These are phyloP conservation scores for Coemansia sp. DNA, from an alignment of 192 early-diverging fungal species.

Conservation along the genomic window DNA sequence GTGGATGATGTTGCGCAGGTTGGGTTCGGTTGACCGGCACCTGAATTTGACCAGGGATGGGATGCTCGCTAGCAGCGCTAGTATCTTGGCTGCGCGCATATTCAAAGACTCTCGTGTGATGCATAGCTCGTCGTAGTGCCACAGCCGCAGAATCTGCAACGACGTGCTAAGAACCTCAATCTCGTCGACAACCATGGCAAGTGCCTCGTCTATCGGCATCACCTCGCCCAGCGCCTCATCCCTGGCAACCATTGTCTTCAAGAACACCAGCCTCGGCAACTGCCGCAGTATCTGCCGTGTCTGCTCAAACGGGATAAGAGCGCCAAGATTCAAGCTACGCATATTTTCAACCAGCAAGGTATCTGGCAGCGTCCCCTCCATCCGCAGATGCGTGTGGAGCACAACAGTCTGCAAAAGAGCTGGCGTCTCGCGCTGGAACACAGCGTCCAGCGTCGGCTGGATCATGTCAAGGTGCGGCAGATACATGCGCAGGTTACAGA, in stretches of 20 bases:
- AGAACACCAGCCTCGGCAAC: conserved; percentile 26
- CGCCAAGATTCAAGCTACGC: conserved; percentile 18
- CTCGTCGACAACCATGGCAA: not conserved
- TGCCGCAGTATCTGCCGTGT: conserved; percentile 15
- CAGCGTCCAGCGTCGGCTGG: conserved; percentile 20
- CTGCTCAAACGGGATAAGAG: conserved; percentile 19
- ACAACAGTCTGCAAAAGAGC: conserved; percentile 11
- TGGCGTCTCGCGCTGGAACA: conserved; percentile 6
- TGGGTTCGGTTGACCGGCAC: conserved; percentile 1
- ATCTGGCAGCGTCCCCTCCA: conserved; percentile 17
- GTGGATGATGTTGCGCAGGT: conserved; percentile 15
- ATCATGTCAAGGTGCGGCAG: conserved; percentile 20
- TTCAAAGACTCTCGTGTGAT: conserved; percentile 8
- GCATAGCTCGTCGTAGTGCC: conserved; percentile 25
- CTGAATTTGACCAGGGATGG: conserved; percentile 23
- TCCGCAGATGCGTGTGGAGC: conserved; percentile 20
- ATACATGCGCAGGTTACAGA: conserved; percentile 20
- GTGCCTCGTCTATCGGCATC: conserved; percentile 8
- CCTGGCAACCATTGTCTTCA: conserved; percentile 18
- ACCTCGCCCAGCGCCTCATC: conserved; percentile 8
- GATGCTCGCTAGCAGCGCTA: conserved; percentile 17
- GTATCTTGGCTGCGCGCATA: conserved; percentile 15
- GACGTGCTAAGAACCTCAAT: conserved; percentile 4
- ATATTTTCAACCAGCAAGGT: conserved; percentile 10
- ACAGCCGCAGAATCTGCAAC: conserved; percentile 32